Evolutionary conservation across 192 early-diverging fungal species (phyloP), one percentile per base, ranked within the genome.

Genomic region (Podochytrium sp.): DNA sequence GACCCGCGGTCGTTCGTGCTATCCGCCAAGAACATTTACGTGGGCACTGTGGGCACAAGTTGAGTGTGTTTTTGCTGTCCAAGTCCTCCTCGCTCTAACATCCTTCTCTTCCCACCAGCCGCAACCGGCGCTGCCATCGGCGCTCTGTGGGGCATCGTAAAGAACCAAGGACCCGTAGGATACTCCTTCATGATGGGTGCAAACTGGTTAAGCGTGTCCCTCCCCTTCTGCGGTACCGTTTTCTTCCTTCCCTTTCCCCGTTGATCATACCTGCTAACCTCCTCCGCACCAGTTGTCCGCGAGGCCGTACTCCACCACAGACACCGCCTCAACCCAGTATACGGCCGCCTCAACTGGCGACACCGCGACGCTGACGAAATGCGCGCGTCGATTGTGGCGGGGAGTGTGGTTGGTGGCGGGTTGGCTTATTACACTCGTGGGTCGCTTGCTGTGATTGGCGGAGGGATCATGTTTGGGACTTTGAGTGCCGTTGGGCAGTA

Each of bases 221-320:
- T 74, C 20, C 83, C 83, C 5, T 85, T 85, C 74, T 79, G 83
- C 59, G 80, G 76, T 80, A 73, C 23, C 30, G 33, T 47, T 16
- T 47, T 67, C 14, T 23, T 14, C 29, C 43, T 18, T 23, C 3
- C 65, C 18, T 37, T 20, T 20, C 30, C 25, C 37, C 37, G n/a
- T n/a, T n/a, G n/a, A n/a, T n/a, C 47, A 12, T 29, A 10, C 6
- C 56, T 10, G 6, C 6, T 25, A 58, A n/a, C 56, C 6, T 16
- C 6, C 14, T 6, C 10, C 40, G 52, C 14, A 5, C 7, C 40
- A 78, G 77, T 47, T 12, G 49, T 78, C 25, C 57, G 80, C 4
- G 78, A 80, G 38, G 55, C 67, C 16, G 49, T 81, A 5, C 50
- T 80, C 25, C 77, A 79, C 40, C 80, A 80, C 29, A 73, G 78